phyloP scores from a whole-genome alignment of 2,329 filamentous ascomycete genomes.

The Pseudocercospora fuligena region DNA sequence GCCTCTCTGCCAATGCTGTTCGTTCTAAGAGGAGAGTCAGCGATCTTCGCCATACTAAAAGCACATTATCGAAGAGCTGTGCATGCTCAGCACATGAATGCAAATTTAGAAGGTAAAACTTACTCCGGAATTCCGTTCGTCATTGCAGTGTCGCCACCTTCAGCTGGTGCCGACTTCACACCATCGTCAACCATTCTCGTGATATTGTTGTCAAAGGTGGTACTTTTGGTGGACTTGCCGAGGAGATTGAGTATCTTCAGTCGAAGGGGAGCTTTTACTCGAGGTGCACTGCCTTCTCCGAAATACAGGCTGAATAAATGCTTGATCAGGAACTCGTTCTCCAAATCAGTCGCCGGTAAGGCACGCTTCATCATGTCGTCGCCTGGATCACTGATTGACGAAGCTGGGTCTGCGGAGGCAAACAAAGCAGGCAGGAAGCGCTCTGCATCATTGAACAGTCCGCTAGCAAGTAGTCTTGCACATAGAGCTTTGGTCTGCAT shows the following conservation, averaged over 20 bases:
- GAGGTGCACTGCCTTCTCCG: constrained; percentile 55
- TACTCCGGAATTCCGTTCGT: constrained; percentile 35
- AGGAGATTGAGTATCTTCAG: constrained; percentile 77
- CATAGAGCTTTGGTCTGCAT: constrained; percentile 72
- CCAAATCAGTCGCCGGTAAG: constrained; percentile 69
- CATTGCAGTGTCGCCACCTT: constrained; percentile 39
- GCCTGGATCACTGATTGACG: constrained; percentile 78
- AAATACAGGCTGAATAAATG: constrained; percentile 76
- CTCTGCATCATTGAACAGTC: constrained; percentile 81
- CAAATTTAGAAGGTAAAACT: constrained; percentile 16
- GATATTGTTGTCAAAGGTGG: constrained; percentile 70
- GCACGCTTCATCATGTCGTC: constrained; percentile 87
- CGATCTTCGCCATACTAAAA: not conserved
- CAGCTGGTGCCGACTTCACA: constrained; percentile 50
- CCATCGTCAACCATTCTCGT: constrained; percentile 71
- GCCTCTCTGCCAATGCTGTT: constrained; percentile 70
- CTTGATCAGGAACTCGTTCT: constrained; percentile 67
- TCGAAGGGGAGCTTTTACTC: constrained; percentile 70
- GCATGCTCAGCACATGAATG: constrained; percentile 24
- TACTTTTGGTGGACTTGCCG: constrained; percentile 75
- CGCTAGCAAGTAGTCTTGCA: constrained; percentile 76
- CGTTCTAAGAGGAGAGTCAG: constrained; percentile 39
- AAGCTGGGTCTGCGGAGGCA: constrained; percentile 81
- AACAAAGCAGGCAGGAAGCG: constrained; percentile 83
- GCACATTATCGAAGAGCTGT: not conserved